phyloP scores from a whole-genome alignment of 768 basidiomycete species.

The Naganishia kalamii region DNA sequence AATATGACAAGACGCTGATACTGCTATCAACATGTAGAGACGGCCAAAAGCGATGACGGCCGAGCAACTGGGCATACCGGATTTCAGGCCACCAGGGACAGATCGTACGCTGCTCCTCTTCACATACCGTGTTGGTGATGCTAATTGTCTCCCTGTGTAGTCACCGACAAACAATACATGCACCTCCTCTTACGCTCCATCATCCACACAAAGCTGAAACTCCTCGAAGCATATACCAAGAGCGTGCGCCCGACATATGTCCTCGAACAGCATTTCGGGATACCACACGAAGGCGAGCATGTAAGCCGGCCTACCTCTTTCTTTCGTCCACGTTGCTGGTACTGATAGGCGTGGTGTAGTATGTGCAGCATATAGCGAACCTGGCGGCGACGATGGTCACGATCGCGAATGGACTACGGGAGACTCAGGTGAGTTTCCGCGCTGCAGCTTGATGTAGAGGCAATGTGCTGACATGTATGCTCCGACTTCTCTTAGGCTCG shows the following conservation, averaged over 20 bases:
- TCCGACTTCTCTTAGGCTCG: neutral
- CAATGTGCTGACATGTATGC: neutral
- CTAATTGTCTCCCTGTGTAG: neutral
- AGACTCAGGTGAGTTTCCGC: slow-evolving; percentile 2
- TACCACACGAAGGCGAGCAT: slow-evolving; percentile 16
- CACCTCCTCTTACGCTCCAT: slow-evolving; percentile 21
- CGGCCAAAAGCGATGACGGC: neutral
- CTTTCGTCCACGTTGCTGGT: neutral
- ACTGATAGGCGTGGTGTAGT: neutral
- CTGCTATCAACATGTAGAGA: neutral
- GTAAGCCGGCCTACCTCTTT: neutral
- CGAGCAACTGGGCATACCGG: slow-evolving; percentile 10
- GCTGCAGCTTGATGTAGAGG: too few species aligned
- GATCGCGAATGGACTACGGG: slow-evolving; percentile 14
- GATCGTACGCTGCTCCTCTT: slow-evolving; percentile 7
- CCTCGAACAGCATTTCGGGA: slow-evolving; percentile 5
- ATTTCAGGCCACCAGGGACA: slow-evolving; percentile 8
- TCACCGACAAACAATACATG: slow-evolving; percentile 17
- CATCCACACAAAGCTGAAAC: slow-evolving; percentile 19
- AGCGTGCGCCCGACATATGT: slow-evolving; percentile 16
- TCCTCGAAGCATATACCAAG: slow-evolving; percentile 15
- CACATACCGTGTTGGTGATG: too few species aligned
- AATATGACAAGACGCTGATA: neutral
- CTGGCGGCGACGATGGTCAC: slow-evolving; percentile 17
- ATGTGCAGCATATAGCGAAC: slow-evolving; percentile 16